Base-by-base conservation (phyloP, 176 grass and related monocot genomes). In the Aegilops speltoides region DNA sequence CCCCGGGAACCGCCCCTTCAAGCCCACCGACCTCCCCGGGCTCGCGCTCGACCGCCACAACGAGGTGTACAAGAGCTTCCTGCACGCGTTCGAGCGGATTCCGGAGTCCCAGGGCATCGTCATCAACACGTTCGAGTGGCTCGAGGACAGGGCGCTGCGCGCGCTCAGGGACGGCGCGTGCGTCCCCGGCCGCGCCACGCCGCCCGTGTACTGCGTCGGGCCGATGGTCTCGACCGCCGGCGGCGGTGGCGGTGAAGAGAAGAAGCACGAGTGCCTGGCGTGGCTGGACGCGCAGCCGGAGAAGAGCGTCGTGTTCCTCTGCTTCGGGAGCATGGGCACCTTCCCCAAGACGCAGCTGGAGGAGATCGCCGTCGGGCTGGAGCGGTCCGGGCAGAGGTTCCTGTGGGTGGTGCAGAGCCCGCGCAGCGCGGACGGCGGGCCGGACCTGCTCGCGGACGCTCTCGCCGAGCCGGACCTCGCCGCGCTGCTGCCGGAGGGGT, bases 221-320 rank as follows among this genome's bases (percentile, higher is more conserved):
- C 74, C 74, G 1, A 57, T 77, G 74, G 17, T 77, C 24, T 56
- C 74, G 1, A 23, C 69, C 4, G 40, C 6, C 72, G 40, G 2
- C 23, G 12, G 36, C 40, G n/a, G 69, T 0, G 10, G 7, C 3
- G 40, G 13, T 0, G 71, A 4, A 3, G 28, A 56, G 74, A 33
- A 57, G 17, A 48, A 54, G 22, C 84, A 89, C 64, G 20, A 82
- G 1, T 93, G 88, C 82, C 75, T 93, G 2, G 48, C 2, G 54
- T 93, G 91, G 91, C 77, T 93, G 36, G 81, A 93, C 72, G 33
- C 7, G 22, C 84, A 90, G 40, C 88, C 84, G 0, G 64, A 87
- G 11, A 60, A 2, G 12, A 93, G 91, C 40, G 87, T 90, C 12
- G 80, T 90, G 13, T 89, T 69, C 85, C 84, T 93, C 70, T 87